Evolutionary conservation across 73 alveolate genomes (phyloP).

Genomic region (Effrenium voratum): DNA sequence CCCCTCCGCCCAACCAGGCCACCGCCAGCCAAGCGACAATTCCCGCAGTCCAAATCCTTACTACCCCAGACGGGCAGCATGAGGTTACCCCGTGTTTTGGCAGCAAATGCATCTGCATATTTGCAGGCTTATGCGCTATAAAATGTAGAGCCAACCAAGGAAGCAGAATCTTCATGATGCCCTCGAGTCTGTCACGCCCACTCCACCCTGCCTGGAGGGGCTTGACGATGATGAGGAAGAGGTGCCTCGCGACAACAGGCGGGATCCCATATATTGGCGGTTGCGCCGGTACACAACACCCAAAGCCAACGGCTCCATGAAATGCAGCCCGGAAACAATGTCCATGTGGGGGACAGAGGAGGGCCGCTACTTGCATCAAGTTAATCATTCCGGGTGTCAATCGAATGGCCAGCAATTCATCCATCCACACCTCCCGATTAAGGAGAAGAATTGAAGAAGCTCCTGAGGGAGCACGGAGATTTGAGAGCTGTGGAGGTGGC

Average conservation of each 20-base stretch:
- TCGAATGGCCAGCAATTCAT: not conserved
- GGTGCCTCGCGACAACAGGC: not conserved
- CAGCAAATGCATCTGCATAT: too few relatives aligned
- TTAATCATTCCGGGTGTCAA: not conserved
- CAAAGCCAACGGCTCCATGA: not conserved
- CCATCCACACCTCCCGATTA: not conserved
- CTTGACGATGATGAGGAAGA: not conserved
- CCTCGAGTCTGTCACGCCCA: too few relatives aligned
- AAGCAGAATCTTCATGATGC: too few relatives aligned
- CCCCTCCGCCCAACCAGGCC: too few relatives aligned
- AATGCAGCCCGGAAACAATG: constrained; percentile 14
- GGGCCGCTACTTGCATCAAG: not conserved
- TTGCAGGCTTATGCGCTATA: too few relatives aligned
- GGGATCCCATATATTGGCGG: not conserved
- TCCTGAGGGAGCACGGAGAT: not conserved
- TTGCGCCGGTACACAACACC: not conserved
- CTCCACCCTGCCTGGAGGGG: too few relatives aligned
- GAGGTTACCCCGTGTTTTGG: too few relatives aligned
- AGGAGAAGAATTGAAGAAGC: not conserved
- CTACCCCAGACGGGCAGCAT: too few relatives aligned
- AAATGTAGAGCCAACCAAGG: too few relatives aligned
- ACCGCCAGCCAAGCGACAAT: too few relatives aligned
- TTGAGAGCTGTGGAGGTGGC: constrained; percentile 13
- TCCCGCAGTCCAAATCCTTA: too few relatives aligned
- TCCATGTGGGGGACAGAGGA: not conserved